phyloP scores from a whole-genome alignment of 2,329 filamentous ascomycete genomes.

The Cordyceps militaris region DNA sequence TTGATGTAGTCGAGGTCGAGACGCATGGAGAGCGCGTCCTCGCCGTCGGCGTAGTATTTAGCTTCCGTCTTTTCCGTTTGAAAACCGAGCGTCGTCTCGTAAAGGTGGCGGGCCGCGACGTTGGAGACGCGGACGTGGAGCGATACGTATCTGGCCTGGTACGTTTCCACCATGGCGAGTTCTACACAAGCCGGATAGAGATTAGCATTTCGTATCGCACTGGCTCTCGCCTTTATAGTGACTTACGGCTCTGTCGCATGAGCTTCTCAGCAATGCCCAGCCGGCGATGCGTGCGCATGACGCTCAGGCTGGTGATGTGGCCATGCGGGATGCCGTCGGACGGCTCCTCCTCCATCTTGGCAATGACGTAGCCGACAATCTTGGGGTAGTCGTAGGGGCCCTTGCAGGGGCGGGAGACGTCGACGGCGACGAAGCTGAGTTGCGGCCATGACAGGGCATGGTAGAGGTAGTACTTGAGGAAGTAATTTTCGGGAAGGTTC shows the following conservation, averaged over 20 bases:
- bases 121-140: conserved; percentile 95
- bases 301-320: conserved; percentile 89
- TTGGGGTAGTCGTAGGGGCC: conserved; percentile 86
- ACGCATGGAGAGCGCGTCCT: conserved; percentile 92
- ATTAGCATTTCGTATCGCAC: not conserved
- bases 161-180: conserved; percentile 93
- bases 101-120: conserved; percentile 81
- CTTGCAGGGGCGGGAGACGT: conserved; percentile 71
- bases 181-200: not conserved
- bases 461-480: conserved; percentile 99
- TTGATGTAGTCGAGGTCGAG: conserved; percentile 66
- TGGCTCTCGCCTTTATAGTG: not conserved
- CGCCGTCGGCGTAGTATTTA: conserved; percentile 95
- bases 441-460: conserved; percentile 98
- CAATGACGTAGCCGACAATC: conserved; percentile 97
- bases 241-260: conserved; percentile 90
- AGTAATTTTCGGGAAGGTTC: conserved; percentile 99
- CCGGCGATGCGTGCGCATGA: conserved; percentile 91
- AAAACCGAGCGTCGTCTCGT: conserved; percentile 88
- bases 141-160: conserved; percentile 84
- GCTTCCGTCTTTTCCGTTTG: conserved; percentile 76
- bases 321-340: conserved; percentile 85
- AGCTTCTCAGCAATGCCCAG: conserved; percentile 93
- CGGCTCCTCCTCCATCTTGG: conserved; percentile 99
- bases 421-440: conserved; percentile 92